A percentile compares a stretch with the other conserved stretches of the same genome.
Conservation (phyloP, 148 eudicot species). For the Selenicereus undatus region DNA sequence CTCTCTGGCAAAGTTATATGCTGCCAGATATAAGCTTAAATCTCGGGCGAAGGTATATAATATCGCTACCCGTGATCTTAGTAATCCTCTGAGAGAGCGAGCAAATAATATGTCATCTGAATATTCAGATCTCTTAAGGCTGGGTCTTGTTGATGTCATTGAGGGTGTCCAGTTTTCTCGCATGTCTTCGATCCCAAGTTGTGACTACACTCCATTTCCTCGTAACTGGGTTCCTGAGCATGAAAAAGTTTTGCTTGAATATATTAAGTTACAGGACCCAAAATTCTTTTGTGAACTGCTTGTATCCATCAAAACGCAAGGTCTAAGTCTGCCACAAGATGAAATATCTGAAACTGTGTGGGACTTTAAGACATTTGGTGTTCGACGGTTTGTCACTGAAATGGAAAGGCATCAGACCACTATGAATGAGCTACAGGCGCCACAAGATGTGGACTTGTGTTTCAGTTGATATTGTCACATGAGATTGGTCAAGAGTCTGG, state of each 20-base stretch:
- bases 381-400: constrained; percentile 18
- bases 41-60: constrained; percentile 91
- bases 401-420: constrained; percentile 2
- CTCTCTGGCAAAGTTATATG: constrained; percentile 89
- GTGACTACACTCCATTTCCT: constrained; percentile 87
- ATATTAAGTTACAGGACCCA: constrained; percentile 72
- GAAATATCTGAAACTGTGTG: constrained; percentile 70
- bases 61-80: constrained; percentile 81
- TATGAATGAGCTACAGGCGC: background rate
- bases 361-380: constrained; percentile 76
- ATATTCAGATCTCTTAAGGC: constrained; percentile 70
- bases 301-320: constrained; percentile 48
- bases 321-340: constrained; percentile 66
- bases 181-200: constrained; percentile 81
- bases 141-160: constrained; percentile 83
- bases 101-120: constrained; percentile 56
- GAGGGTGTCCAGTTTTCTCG: constrained; percentile 91
- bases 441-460: background rate
- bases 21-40: constrained; percentile 87
- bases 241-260: constrained; percentile 60
- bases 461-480: background rate
- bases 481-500: background rate
- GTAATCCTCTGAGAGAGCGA: constrained; percentile 67
- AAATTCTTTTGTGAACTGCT: constrained; percentile 65
- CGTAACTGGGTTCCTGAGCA: constrained; percentile 86